These are phyloP conservation scores for Lentinula edodes DNA, from an alignment of 768 basidiomycete species.

Conservation along the genomic window DNA sequence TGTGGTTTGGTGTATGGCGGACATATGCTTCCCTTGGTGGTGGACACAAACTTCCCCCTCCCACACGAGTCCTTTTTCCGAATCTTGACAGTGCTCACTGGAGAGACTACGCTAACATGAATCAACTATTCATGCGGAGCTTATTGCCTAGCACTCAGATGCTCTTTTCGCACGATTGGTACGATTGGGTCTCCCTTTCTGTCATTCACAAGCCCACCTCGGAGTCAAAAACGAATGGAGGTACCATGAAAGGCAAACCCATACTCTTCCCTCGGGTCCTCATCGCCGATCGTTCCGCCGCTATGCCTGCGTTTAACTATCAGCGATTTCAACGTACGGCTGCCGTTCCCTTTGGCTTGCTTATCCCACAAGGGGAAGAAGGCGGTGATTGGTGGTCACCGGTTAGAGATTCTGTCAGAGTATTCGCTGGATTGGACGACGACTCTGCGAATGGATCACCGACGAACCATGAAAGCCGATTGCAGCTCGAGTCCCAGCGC, in stretches of 20 bases:
- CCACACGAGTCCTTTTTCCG: constrained; percentile 71
- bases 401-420: constrained; percentile 65
- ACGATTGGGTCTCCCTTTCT: constrained; percentile 48
- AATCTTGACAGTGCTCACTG: constrained; percentile 6
- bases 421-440: constrained; percentile 57
- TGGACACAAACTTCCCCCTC: constrained; percentile 65
- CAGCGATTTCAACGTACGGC: constrained; percentile 71
- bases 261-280: constrained; percentile 86
- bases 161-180: constrained; percentile 83
- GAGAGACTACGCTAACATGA: constrained; percentile 8
- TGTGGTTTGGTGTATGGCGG: constrained; percentile 90
- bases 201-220: neutral
- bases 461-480: constrained; percentile 34
- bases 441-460: constrained; percentile 7
- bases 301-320: constrained; percentile 68
- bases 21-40: constrained; percentile 77
- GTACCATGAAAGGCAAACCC: constrained; percentile 48
- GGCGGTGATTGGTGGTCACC: constrained; percentile 83
- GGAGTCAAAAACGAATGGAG: neutral
- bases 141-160: constrained; percentile 76
- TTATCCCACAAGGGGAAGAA: constrained; percentile 33
- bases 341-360: constrained; percentile 62
- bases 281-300: constrained; percentile 80
- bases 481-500: neutral
- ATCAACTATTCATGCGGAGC: constrained; percentile 71